These are phyloP conservation scores for Termitomyces sp. DNA, from an alignment of 768 basidiomycete genomes.

Conservation along the genomic window DNA sequence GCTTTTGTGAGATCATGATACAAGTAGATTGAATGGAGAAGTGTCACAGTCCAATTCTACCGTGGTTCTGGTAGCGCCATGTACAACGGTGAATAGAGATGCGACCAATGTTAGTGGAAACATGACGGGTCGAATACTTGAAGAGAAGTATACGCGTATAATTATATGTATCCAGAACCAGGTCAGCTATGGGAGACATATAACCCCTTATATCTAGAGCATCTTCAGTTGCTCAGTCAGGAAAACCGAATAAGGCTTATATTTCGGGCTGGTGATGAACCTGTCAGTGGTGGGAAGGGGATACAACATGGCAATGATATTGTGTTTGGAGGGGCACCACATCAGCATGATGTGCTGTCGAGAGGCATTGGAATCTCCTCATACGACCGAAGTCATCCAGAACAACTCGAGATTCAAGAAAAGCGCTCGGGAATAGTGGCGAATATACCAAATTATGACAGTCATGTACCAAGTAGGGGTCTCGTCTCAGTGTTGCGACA, in stretches of 20 bases:
- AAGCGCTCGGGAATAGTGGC: neutral
- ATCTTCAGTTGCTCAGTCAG: neutral
- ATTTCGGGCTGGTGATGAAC: neutral
- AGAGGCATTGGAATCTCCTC: neutral
- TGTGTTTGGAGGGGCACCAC: neutral
- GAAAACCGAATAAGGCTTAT: neutral
- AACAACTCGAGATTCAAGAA: no score
- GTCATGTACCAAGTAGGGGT: neutral
- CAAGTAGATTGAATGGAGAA: neutral
- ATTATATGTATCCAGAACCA: no score
- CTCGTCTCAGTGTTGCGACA: no score
- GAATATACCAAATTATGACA: no score
- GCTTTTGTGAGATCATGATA: neutral
- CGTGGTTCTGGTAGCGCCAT: neutral
- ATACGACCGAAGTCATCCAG: neutral
- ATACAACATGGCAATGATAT: neutral
- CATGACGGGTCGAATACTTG: neutral
- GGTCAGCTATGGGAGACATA: neutral
- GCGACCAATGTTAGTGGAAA: neutral
- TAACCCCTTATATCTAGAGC: neutral
- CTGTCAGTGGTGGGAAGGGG: neutral
- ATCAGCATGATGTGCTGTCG: neutral
- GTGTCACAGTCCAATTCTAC: slow-evolving; percentile 1
- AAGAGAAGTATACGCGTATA: no score
- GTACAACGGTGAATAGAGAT: neutral